Evolutionary conservation across 495 filamentous ascomycete species (phyloP).

Genomic region (Tuber brumale): DNA sequence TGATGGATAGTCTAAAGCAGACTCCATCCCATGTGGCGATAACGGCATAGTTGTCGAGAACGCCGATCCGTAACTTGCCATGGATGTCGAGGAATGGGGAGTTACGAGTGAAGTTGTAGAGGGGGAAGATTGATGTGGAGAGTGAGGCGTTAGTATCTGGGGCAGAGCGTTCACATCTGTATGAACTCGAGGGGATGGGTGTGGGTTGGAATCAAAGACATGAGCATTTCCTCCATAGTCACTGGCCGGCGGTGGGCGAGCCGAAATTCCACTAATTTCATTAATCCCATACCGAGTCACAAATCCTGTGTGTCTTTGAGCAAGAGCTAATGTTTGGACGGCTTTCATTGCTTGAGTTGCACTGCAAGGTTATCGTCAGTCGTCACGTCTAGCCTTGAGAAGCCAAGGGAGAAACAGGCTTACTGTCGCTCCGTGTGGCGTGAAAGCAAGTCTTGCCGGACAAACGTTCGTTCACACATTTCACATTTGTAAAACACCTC

Average conservation of each 20-base stretch:
- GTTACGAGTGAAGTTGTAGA: constrained; percentile 33
- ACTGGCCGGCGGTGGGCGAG: constrained; percentile 33
- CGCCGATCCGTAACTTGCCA: constrained; percentile 31
- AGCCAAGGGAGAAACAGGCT: constrained; percentile 14
- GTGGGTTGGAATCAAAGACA: constrained; percentile 39
- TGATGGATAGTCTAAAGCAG: constrained; percentile 31
- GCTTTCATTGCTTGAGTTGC: constrained; percentile 42
- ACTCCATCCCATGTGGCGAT: constrained; percentile 22
- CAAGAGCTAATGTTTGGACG: constrained; percentile 38
- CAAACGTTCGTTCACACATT: constrained; percentile 42
- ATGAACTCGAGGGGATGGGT: constrained; percentile 34
- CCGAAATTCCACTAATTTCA: constrained; percentile 33
- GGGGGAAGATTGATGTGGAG: constrained; percentile 37
- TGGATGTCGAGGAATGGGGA: constrained; percentile 34
- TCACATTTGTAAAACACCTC: constrained; percentile 43
- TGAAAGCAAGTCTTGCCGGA: constrained; percentile 41
- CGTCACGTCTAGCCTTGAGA: background rate
- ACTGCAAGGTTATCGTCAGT: constrained; percentile 25
- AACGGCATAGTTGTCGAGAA: constrained; percentile 37
- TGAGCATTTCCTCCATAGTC: constrained; percentile 41
- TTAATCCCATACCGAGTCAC: constrained; percentile 38
- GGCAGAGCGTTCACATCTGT: constrained; percentile 35
- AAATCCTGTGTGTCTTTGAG: constrained; percentile 39
- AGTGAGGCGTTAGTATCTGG: constrained; percentile 37
- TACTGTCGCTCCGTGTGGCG: constrained; percentile 42